Evolutionary conservation across 2,329 filamentous ascomycete genomes (phyloP), one percentile per base, ranked within the genome.

Genomic region (Cladosporium sp.): DNA sequence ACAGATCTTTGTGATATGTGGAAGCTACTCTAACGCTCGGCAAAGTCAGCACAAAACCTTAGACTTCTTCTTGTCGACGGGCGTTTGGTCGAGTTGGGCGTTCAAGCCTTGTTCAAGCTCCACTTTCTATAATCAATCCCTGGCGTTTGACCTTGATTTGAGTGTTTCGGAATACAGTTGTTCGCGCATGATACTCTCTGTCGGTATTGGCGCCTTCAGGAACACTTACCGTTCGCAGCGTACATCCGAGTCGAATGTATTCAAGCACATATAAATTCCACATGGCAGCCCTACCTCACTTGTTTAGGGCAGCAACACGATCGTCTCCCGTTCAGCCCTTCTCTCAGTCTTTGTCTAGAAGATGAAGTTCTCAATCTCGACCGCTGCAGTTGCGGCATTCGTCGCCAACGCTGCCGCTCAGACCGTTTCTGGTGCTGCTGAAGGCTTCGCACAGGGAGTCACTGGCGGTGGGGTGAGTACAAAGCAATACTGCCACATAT

Each of bases 391-490:
- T 44, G 40, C 55, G 30, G 52, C 42, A 15, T 55, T 60, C 19
- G 60, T 54, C 24, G 58, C 49, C 15, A 51, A 58, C 11, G 53
- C 42, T 11, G 58, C 57, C 27, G 57, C 62, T 3, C 56, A 59
- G 38, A 58, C 53, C 7, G 64, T 67, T 4, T 58, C 61, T 29
- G 69, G 69, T 12, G 58, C 70, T 30, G 67, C 73, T n/a, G 69
- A 74, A 55, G 75, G 75, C 50, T 78, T 78, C 53, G 75, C 74
- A 13, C 65, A 69, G 53, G 78, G 79, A 43, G 77, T 80, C 22
- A 85, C 82, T 17, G 82, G 82, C 32, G 82, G 82, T 60, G 81
- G 80, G 47, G 71, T 58, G 55, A 78, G 77, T 20, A 66, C 69
- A 27, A 4, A 27, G 5, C 22, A 27, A 27, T 9, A 4, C 22